Evolutionary conservation across 2,329 filamentous ascomycete species (phyloP).

Genomic region (Westerdykella sp.): DNA sequence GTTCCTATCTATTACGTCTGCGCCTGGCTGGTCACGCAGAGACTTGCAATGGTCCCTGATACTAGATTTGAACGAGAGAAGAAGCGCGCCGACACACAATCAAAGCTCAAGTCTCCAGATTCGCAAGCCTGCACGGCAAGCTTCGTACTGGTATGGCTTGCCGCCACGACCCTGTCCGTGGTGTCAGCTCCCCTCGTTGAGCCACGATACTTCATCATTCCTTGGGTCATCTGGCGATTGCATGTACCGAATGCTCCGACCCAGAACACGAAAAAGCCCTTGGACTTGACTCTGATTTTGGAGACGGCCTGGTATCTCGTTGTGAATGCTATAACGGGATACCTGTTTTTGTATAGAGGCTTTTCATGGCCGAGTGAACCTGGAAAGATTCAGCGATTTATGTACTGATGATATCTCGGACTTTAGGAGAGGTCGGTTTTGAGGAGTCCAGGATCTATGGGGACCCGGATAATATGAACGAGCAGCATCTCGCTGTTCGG

Average conservation of each 20-base stretch:
- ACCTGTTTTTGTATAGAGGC: slow-evolving; percentile 62
- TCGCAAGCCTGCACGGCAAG: slow-evolving; percentile 9
- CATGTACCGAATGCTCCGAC: slow-evolving; percentile 53
- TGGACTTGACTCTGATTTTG: slow-evolving; percentile 19
- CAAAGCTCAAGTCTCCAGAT: background rate
- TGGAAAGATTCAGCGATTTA: slow-evolving; percentile 64
- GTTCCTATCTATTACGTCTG: slow-evolving; percentile 64
- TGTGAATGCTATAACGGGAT: slow-evolving; percentile 62
- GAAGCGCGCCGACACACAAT: too few relatives aligned
- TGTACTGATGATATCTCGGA: slow-evolving; percentile 47
- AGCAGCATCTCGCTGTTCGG: background rate
- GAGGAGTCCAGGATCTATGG: background rate
- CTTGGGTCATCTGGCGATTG: slow-evolving; percentile 88
- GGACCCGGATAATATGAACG: background rate
- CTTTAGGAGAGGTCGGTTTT: slow-evolving; percentile 38
- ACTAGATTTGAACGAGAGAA: background rate
- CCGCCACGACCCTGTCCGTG: slow-evolving; percentile 69
- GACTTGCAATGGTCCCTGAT: slow-evolving; percentile 43
- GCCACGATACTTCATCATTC: slow-evolving; percentile 91
- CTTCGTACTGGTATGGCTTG: slow-evolving; percentile 57
- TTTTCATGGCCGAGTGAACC: slow-evolving; percentile 63
- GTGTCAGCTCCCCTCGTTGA: slow-evolving; percentile 89
- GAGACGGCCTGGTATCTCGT: slow-evolving; percentile 65
- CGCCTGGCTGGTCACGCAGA: slow-evolving; percentile 61
- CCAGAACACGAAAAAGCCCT: background rate